Evolutionary conservation across 2,329 filamentous ascomycete species (phyloP), one percentile per base, ranked within the genome.

Genomic region (Byssoonygena ceratinophila): DNA sequence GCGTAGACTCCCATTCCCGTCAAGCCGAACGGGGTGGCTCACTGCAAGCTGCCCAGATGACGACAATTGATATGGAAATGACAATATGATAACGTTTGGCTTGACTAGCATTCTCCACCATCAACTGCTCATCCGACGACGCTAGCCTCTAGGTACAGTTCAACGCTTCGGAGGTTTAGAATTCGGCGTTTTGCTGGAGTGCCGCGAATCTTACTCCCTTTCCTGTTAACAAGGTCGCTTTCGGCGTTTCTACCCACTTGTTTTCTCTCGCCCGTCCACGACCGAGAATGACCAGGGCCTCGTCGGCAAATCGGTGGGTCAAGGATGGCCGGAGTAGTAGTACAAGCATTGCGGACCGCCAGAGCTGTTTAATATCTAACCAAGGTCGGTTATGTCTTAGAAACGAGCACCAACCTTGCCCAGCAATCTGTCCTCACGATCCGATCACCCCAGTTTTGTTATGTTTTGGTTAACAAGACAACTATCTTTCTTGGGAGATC

Each of bases 171-270:
- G 45, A 37, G 31, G 16, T 47, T 47, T 47, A 37, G 45, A 27
- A 16, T 29, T 47, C 45, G 45, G 45, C 45, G 45, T 36, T 47
- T n/a, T 31, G 45, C 20, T 37, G 1, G 20, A 36, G 18, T 4
- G 31, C 27, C 44, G 16, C 23, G 8, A 34, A 29, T 46, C 29
- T 18, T 11, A 34, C 27, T 34, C 29, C 16, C 44, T 29, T 34
- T 36, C 44, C n/a, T n/a, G 9, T 22, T 16, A 16, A 23, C 3
- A 14, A 34, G 18, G 27, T 2, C 44, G 29, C 11, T 16, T 32
- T 47, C 45, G 45, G 45, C 45, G 45, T 47, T 47, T 47, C 45
- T 14, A 27, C 45, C 45, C 45, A 47, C 32, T 47, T 31, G 34
- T 16, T 36, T 9, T 36, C 16, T 22, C 18, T 16, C 5, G 4